phyloP scores from a whole-genome alignment of 2,329 filamentous ascomycete species.

The Talaromyces funiculosus region DNA sequence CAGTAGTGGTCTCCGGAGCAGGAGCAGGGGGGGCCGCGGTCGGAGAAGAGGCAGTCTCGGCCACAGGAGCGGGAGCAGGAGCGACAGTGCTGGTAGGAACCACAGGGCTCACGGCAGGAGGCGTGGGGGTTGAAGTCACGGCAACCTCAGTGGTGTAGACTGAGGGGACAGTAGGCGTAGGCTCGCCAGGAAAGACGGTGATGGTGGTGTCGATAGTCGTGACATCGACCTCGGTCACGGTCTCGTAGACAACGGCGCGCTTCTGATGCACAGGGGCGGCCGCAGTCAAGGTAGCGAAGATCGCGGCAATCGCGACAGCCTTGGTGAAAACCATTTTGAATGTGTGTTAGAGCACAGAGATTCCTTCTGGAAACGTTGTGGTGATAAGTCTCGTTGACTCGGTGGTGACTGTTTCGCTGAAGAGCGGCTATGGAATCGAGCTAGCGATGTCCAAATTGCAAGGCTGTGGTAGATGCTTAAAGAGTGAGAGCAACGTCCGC shows the following conservation, averaged over 20 bases:
- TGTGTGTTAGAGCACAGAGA: conserved; percentile 7
- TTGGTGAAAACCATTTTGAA: conserved; percentile 34
- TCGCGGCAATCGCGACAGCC: conserved; percentile 31
- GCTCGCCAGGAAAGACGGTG: conserved; percentile 40
- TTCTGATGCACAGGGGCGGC: conserved; percentile 33
- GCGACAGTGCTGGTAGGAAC: conserved; percentile 2
- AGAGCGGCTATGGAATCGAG: conserved; percentile 13
- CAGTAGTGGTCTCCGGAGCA: conserved; percentile 1
- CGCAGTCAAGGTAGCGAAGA: conserved; percentile 28
- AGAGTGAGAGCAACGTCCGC: conserved; percentile 14
- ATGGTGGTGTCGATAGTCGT: conserved; percentile 46
- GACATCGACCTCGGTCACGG: conserved; percentile 43
- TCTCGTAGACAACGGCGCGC: conserved; percentile 46
- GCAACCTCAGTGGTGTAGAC: conserved; percentile 12
- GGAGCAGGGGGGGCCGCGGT: conserved; percentile 14
- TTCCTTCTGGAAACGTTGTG: background rate
- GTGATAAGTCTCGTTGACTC: background rate
- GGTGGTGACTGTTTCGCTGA: background rate
- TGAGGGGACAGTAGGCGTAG: conserved; percentile 12
- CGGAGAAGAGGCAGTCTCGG: conserved; percentile 1
- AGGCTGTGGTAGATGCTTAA: conserved; percentile 8
- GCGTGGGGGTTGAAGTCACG: background rate
- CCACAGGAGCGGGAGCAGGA: conserved; percentile 13
- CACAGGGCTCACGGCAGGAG: background rate
- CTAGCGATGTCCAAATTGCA: conserved; percentile 13